Base-by-base conservation (phyloP, 176 grass and related monocot genomes). In the Carex parvula region DNA sequence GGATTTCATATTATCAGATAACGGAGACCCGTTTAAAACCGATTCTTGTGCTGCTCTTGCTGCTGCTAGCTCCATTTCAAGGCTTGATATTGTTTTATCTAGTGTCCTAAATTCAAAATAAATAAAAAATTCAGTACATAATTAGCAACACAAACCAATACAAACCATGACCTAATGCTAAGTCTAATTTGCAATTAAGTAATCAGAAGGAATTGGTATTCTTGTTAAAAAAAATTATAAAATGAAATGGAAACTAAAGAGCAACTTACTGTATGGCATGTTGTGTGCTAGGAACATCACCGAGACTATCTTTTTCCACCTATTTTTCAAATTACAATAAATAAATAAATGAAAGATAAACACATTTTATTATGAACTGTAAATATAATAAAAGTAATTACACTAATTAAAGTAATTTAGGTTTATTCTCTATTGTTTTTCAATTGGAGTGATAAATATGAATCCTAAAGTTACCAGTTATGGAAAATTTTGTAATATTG, bases 61-160 rank as follows among this genome's bases (percentile, higher is more conserved):
- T 17, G 92, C 90, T 6, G 92, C 95, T 53, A 94, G 80, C 87
- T 97, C 90, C 89, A 93, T 94, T 86, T 97, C 92, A 59, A 97
- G 32, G 81, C 85, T 89, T 0, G 92, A 94, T 92, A 92, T 97
- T 55, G 95, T 97, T 83, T 93, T 94, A 72, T 97, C 95, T 46
- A 97, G 48, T 32, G 90, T 84, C 71, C 95, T 97, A 85, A 54
- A 70, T 41, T 63, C n/a, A 63, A 17, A 88, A 13, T 66, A 61
- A 33, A 8, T 24, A 50, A 15, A 39, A 2, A 74, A 10, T 16
- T 81, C 0, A 63, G 14, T 39, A 60, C 11, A 62, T 62, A 59
- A 26, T 26, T 26, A 57, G 42, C 24, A 60, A 7, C 46, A 56
- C 57, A 57, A 55, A 32, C 22, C 59, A 52, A 66, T 32, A 35